Evolutionary conservation across 768 basidiomycete genomes (phyloP).

Genomic region (Gelatoporia subvermispora): DNA sequence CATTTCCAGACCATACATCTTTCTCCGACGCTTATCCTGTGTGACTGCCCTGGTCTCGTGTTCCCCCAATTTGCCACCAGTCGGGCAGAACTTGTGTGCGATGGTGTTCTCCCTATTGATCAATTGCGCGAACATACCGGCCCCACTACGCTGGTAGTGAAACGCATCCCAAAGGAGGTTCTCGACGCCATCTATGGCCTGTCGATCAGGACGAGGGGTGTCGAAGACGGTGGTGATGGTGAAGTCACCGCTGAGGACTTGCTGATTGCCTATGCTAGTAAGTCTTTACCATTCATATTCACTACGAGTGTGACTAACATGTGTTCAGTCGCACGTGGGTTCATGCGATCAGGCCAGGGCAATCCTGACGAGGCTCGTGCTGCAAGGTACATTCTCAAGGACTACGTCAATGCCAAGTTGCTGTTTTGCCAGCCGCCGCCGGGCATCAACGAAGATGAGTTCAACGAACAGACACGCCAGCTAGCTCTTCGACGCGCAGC

Average conservation of each 20-base stretch:
- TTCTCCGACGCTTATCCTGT: slow-evolving; percentile 81
- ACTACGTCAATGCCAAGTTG: slow-evolving; percentile 93
- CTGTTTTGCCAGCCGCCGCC: slow-evolving; percentile 92
- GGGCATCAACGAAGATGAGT: slow-evolving; percentile 52
- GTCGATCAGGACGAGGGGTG: slow-evolving; percentile 52
- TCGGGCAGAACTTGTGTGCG: slow-evolving; percentile 92
- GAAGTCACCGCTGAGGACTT: slow-evolving; percentile 72
- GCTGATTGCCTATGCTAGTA: slow-evolving; percentile 88
- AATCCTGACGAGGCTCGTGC: slow-evolving; percentile 96
- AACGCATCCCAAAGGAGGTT: slow-evolving; percentile 74
- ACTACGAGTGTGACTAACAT: slow-evolving; percentile 10
- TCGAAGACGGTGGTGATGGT: slow-evolving; percentile 85
- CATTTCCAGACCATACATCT: slow-evolving; percentile 98
- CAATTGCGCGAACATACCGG: slow-evolving; percentile 93
- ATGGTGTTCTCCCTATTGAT: slow-evolving; percentile 96
- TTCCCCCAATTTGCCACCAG: slow-evolving; percentile 98
- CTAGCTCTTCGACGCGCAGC: slow-evolving; percentile 51
- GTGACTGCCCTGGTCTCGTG: slow-evolving; percentile 97
- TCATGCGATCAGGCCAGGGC: slow-evolving; percentile 88
- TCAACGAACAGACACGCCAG: slow-evolving; percentile 70
- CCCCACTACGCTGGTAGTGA: slow-evolving; percentile 71
- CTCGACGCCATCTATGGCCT: slow-evolving; percentile 91
- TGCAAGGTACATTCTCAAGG: slow-evolving; percentile 89
- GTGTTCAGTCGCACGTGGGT: slow-evolving; percentile 80
- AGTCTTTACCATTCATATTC: slow-evolving; percentile 29